These are phyloP conservation scores for Berkeleyomyces basicola DNA, from an alignment of 2,329 filamentous ascomycete species.

Conservation along the genomic window DNA sequence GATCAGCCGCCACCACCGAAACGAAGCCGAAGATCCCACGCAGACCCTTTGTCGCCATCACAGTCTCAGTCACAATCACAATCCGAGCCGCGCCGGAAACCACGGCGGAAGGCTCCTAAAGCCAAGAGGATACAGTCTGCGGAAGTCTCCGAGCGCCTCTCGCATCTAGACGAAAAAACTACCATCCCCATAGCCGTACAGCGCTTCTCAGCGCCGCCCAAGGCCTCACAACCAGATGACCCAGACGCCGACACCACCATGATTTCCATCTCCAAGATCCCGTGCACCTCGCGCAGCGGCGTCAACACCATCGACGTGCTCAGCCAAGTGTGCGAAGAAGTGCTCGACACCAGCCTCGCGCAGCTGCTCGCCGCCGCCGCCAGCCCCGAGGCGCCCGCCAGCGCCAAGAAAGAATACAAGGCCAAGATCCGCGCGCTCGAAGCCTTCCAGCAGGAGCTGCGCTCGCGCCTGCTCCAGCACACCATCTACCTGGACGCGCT, in stretches of 20 bases:
- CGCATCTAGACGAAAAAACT: constrained; percentile 12
- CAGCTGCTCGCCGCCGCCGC: constrained; percentile 28
- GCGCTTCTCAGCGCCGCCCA: constrained; percentile 36
- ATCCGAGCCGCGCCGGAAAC: not conserved
- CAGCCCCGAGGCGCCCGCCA: constrained; percentile 23
- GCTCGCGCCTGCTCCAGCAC: constrained; percentile 39
- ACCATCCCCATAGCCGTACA: constrained; percentile 42
- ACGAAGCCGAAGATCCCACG: constrained; percentile 15
- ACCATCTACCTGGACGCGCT: constrained; percentile 43
- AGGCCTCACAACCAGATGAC: constrained; percentile 16
- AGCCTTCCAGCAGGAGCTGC: constrained; percentile 40
- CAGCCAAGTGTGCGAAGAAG: constrained; percentile 42
- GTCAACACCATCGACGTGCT: constrained; percentile 49
- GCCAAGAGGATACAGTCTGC: constrained; percentile 12
- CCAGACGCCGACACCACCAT: constrained; percentile 27
- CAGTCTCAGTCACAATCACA: constrained; percentile 4
- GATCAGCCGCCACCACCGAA: constrained; percentile 13
- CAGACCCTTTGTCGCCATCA: constrained; percentile 1
- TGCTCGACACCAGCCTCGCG: constrained; percentile 34
- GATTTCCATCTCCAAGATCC: constrained; percentile 34
- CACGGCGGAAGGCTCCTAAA: constrained; percentile 13
- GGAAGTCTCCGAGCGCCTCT: not conserved
- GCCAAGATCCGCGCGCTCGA: constrained; percentile 40
- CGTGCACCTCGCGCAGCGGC: constrained; percentile 34
- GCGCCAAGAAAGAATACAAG: constrained; percentile 31